Evolutionary conservation across 352 stramenopile genomes (phyloP).

Genomic region (Thraustochytrium sp.): DNA sequence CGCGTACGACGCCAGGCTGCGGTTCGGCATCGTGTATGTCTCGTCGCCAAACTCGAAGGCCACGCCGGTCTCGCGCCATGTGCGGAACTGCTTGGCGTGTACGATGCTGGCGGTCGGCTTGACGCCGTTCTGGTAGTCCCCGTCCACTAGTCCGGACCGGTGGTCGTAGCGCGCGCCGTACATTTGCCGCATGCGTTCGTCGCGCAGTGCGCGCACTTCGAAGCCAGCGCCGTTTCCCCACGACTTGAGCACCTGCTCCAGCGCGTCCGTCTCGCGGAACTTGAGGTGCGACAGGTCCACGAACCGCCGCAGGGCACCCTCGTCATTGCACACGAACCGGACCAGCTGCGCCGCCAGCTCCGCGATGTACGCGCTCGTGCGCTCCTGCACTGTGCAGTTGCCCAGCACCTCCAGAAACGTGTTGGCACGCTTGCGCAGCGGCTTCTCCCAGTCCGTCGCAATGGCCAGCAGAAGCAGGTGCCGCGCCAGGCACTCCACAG

Average conservation of each 20-base stretch:
- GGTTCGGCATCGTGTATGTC: constrained; percentile 78
- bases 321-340: constrained; percentile 57
- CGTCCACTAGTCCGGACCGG: constrained; percentile 82
- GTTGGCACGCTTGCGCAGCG: constrained; percentile 76
- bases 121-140: constrained; percentile 74
- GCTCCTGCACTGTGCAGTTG: constrained; percentile 76
- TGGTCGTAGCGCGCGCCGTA: constrained; percentile 86
- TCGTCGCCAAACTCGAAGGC: constrained; percentile 91
- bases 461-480: constrained; percentile 79
- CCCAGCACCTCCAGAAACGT: constrained; percentile 86
- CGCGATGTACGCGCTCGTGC: constrained; percentile 73
- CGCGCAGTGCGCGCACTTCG: constrained; percentile 68
- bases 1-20: constrained; percentile 77
- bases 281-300: constrained; percentile 62
- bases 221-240: constrained; percentile 68
- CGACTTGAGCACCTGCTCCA: constrained; percentile 73
- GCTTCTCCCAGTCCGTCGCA: constrained; percentile 72
- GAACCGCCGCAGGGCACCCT: constrained; percentile 44
- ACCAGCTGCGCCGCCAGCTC: constrained; percentile 63
- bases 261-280: constrained; percentile 74
- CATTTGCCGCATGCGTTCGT: constrained; percentile 76
- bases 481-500: constrained; percentile 72
- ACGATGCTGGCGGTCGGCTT: constrained; percentile 66
- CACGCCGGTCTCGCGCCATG: constrained; percentile 82
- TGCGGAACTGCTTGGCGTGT: constrained; percentile 79